Conservation (phyloP, 495 filamentous ascomycete genomes). For the Cladorrhinum samala region DNA sequence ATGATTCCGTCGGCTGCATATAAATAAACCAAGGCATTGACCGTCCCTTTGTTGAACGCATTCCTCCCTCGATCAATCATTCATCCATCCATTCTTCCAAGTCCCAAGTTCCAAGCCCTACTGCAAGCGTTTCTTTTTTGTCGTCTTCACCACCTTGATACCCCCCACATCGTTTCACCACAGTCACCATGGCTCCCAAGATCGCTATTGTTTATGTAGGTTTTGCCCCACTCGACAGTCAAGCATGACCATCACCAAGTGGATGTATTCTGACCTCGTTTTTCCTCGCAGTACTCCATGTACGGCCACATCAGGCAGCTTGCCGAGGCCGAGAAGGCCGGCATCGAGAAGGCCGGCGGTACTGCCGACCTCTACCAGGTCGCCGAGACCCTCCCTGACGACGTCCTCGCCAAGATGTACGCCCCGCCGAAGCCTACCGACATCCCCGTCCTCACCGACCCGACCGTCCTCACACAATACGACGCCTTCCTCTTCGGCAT, state of each 20-base stretch:
- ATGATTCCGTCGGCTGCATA: too few relatives aligned
- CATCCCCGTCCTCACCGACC: conserved; percentile 58
- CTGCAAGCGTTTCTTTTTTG: neutral
- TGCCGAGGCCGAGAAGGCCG: conserved; percentile 84
- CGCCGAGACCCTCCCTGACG: conserved; percentile 76
- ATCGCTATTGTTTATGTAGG: conserved; percentile 85
- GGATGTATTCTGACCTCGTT: too few relatives aligned
- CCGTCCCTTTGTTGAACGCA: too few relatives aligned
- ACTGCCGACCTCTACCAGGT: conserved; percentile 75
- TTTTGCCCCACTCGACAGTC: conserved; percentile 10
- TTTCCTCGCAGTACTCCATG: conserved; percentile 70
- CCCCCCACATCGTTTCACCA: conserved; percentile 1
- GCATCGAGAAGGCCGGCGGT: conserved; percentile 84
- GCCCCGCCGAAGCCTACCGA: conserved; percentile 67
- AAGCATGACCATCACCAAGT: too few relatives aligned
- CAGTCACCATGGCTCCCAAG: conserved; percentile 77
- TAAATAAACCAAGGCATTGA: too few relatives aligned
- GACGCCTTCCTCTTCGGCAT: conserved; percentile 93
- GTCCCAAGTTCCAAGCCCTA: neutral
- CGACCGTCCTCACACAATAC: conserved; percentile 64
- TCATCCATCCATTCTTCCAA: neutral
- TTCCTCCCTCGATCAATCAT: neutral
- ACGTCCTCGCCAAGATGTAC: conserved; percentile 78
- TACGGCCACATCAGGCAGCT: conserved; percentile 86
- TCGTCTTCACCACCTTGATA: conserved; percentile 10